These are phyloP conservation scores for Tephrocybe rancida DNA, from an alignment of 768 basidiomycete genomes.

Conservation along the genomic window DNA sequence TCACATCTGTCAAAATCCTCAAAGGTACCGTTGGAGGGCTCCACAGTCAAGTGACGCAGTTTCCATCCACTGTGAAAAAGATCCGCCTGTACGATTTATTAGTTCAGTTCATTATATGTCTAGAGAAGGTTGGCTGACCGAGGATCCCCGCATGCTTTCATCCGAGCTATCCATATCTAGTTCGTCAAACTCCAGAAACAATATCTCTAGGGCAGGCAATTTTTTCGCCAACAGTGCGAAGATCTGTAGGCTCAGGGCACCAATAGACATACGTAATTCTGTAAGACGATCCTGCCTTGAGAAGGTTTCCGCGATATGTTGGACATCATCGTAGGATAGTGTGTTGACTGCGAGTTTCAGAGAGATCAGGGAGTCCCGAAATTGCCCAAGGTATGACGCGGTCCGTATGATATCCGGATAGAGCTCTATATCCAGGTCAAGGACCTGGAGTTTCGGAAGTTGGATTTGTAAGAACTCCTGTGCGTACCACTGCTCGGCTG, in stretches of 20 bases:
- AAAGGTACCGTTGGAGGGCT: constrained; percentile 4
- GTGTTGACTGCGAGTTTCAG: constrained; percentile 4
- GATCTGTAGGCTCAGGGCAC: constrained; percentile 5
- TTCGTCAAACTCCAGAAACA: constrained; percentile 4
- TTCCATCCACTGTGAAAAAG: constrained; percentile 1
- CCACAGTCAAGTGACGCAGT: background rate
- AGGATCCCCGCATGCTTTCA: background rate
- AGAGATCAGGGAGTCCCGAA: background rate
- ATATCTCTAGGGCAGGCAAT: constrained; percentile 4
- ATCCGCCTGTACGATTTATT: background rate
- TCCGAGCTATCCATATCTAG: background rate
- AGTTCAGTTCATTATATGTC: background rate
- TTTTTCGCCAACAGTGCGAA: constrained; percentile 7
- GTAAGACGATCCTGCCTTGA: constrained; percentile 2
- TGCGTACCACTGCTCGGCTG: constrained; percentile 9
- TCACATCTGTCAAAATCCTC: background rate
- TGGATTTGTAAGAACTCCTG: constrained; percentile 4
- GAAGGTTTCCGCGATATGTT: background rate
- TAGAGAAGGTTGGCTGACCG: background rate
- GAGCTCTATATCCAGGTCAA: constrained; percentile 8
- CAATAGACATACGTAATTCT: constrained; percentile 1
- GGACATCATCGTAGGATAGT: constrained; percentile 5
- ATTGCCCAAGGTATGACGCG: constrained; percentile 7
- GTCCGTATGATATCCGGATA: constrained; percentile 1
- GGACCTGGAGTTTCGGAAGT: constrained; percentile 1